Evolutionary conservation across 768 basidiomycete genomes (phyloP).

Genomic region (Leucosporidium scottii): DNA sequence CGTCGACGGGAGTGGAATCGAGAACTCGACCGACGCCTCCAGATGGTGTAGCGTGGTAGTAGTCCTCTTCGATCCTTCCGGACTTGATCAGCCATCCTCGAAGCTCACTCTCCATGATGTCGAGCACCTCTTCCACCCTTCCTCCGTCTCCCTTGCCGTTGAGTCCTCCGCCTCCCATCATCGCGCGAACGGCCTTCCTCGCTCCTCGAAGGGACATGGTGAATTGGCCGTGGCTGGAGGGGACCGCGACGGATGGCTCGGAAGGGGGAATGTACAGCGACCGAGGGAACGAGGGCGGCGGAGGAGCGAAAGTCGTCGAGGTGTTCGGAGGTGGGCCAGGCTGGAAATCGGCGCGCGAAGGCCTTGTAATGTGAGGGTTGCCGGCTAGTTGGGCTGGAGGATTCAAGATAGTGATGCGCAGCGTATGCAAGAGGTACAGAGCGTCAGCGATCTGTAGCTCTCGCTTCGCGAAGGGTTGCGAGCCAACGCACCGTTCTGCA

Average conservation of each 20-base stretch:
- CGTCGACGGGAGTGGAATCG: neutral
- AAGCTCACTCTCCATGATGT: conserved; percentile 25
- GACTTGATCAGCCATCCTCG: conserved; percentile 4
- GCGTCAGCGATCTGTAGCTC: neutral
- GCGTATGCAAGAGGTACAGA: neutral
- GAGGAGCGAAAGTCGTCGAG: conserved; percentile 19
- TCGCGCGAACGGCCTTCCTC: conserved; percentile 2
- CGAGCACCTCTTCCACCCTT: conserved; percentile 13
- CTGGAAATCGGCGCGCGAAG: conserved; percentile 12
- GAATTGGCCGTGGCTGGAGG: conserved; percentile 15
- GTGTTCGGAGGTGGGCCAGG: conserved; percentile 13
- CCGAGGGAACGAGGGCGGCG: conserved; percentile 16
- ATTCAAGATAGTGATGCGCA: neutral
- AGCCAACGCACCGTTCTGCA: conserved; percentile 24
- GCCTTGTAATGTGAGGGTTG: conserved; percentile 28
- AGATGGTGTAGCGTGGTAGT: no score
- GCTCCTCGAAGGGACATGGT: conserved; percentile 20
- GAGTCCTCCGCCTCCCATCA: neutral
- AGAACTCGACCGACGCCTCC: no score
- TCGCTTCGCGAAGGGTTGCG: neutral
- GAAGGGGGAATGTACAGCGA: conserved; percentile 21
- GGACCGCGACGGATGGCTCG: neutral
- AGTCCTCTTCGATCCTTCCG: no score
- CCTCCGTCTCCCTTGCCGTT: conserved; percentile 9
- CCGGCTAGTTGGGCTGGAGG: conserved; percentile 23